phyloP scores from a whole-genome alignment of 495 filamentous ascomycete species.

The Aspergillus sparsus region DNA sequence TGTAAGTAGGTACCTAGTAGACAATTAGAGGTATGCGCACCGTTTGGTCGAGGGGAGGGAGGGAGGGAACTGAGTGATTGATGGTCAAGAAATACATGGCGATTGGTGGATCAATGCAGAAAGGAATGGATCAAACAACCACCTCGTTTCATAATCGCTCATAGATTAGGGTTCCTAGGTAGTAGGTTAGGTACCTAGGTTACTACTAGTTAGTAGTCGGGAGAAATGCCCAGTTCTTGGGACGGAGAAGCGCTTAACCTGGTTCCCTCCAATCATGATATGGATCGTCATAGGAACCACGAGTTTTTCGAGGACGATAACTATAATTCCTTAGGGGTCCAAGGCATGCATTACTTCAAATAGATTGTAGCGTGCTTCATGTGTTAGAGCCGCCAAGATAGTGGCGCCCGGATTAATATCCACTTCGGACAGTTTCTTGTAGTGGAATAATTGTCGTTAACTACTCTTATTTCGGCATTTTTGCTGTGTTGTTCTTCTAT shows the following conservation, averaged over 20 bases:
- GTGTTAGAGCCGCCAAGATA: slow-evolving; percentile 9
- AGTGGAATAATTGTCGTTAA: not conserved
- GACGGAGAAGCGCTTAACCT: not conserved
- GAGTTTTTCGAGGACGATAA: not conserved
- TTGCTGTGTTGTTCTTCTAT: no score
- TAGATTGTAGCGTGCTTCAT: slow-evolving; percentile 5
- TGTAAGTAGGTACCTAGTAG: no score
- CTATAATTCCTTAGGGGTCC: not conserved
- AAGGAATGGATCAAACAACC: not conserved
- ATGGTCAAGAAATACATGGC: not conserved
- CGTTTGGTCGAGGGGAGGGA: no score
- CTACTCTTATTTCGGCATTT: no score
- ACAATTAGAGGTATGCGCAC: no score
- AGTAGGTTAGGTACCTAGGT: no score
- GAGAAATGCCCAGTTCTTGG: slow-evolving; percentile 4
- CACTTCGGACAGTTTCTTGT: not conserved
- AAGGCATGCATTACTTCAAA: not conserved
- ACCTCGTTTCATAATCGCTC: slow-evolving; percentile 15
- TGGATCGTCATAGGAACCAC: not conserved
- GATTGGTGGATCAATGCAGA: slow-evolving; percentile 17
- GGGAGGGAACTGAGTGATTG: not conserved
- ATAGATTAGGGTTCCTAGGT: no score
- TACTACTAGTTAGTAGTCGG: not conserved
- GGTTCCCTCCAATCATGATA: slow-evolving; percentile 15
- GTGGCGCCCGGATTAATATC: not conserved